Evolutionary conservation across 1,284 basidiomycete species (phyloP), one percentile per base, ranked within the genome.

Genomic region (Acaromyces ingoldii): DNA sequence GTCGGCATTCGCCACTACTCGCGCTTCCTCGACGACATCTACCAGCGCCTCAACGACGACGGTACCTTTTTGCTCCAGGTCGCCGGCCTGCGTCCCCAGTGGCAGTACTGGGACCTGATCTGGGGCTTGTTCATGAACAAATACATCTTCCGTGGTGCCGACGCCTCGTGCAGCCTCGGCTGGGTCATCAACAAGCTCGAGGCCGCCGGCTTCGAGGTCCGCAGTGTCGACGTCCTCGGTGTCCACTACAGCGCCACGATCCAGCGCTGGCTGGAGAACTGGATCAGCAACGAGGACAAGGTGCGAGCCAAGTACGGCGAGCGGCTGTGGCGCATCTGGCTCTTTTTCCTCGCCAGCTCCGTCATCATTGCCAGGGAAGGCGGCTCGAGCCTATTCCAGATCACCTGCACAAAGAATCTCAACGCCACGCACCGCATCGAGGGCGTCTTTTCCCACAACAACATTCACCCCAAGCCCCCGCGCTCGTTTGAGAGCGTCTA

Each of bases 101-200:
- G 93, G 95, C 95, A 98, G 62, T 97, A 87, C 67, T 93, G 97
- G 80, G 93, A 98, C 76, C 84, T 98, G 60, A 86, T 91, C 76
- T 99, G 93, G 92, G 80, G 77, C 82, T 56, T 74, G 24, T 74
- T 74, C 39, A 74, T 73, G 71, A 73, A 73, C 68, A 72, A 72
- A 56, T 72, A 73, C 63, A 60, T 97, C 75, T 98, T 97, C 85
- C 92, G 95, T 48, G 93, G 95, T 73, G 95, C 95, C 6, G 93
- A 99, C 71, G 71, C 46, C 19, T 65, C 63, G 6, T 90, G 89
- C 77, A 88, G 91, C 37, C 85, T 98, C 50, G 90, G 89, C 54
- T 98, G 93, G 93, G 91, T 96, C 55, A 83, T 98, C 59, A 82
- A 79, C 45, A 70, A 82, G 76, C 79, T 84, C 53, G 92, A 98